These are phyloP conservation scores for Amanita inopinata DNA, from an alignment of 768 basidiomycete genomes.

Conservation along the genomic window DNA sequence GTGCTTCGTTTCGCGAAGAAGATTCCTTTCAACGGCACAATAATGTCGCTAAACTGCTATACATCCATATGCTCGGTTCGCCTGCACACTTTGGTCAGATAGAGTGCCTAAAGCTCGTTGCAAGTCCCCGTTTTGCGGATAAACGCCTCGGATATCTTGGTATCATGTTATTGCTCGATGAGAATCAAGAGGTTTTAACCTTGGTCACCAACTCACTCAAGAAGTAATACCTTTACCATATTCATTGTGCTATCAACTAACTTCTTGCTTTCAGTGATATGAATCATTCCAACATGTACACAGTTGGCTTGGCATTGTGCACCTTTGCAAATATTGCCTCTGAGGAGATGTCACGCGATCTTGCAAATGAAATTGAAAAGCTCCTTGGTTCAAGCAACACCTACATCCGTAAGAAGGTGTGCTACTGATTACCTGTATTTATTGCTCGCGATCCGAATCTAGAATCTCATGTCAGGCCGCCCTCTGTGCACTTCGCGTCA, in stretches of 20 bases:
- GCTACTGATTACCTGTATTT: conserved; percentile 11
- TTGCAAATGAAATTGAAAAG: conserved; percentile 97
- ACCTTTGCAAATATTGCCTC: conserved; percentile 99
- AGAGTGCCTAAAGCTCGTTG: conserved; percentile 90
- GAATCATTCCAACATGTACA: conserved; percentile 99
- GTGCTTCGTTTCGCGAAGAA: conserved; percentile 95
- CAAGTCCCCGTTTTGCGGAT: conserved; percentile 91
- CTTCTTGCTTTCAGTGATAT: conserved; percentile 62
- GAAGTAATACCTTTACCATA: conserved; percentile 46
- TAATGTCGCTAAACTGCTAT: conserved; percentile 95
- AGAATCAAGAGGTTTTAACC: conserved; percentile 95
- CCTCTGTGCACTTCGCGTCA: conserved; percentile 86
- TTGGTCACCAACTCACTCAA: conserved; percentile 97
- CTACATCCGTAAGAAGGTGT: conserved; percentile 97
- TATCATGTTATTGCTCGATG: conserved; percentile 95
- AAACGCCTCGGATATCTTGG: conserved; percentile 95
- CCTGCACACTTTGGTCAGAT: conserved; percentile 99
- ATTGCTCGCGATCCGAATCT: conserved; percentile 6
- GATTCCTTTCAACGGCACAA: conserved; percentile 93
- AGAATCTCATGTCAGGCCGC: conserved; percentile 68
- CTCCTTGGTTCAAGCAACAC: conserved; percentile 94
- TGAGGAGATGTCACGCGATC: conserved; percentile 98
- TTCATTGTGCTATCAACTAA: conserved; percentile 4
- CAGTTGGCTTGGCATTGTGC: conserved; percentile 91
- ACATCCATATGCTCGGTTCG: conserved; percentile 98